These are phyloP conservation scores for Thelonectria olida DNA, from an alignment of 2,329 filamentous ascomycete genomes.

Conservation along the genomic window DNA sequence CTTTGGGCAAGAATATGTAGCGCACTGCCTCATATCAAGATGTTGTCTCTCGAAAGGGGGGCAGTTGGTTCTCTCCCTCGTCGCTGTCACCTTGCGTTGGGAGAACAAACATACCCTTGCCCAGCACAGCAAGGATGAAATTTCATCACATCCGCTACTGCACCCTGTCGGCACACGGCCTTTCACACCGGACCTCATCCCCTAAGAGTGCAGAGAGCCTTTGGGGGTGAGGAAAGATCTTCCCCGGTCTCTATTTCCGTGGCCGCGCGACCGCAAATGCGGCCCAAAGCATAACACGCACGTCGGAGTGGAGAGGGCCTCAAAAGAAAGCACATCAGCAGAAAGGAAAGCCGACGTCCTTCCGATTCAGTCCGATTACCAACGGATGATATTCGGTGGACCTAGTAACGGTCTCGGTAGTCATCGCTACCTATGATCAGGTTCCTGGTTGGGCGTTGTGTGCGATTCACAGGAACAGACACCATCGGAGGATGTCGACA, in stretches of 20 bases:
- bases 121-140: conserved; percentile 1
- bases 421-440: neutral
- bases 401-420: too few relatives aligned
- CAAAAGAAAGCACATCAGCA: neutral
- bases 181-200: conserved; percentile 11
- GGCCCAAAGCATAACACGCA: conserved; percentile 1
- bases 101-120: neutral
- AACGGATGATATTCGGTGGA: neutral
- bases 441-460: neutral
- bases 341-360: neutral
- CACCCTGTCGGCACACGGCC: conserved; percentile 4
- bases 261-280: conserved; percentile 13
- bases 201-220: conserved; percentile 8
- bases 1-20: too few relatives aligned
- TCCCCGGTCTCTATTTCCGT: neutral
- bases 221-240: neutral
- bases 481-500: neutral
- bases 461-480: neutral
- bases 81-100: neutral
- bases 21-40: too few relatives aligned
- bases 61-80: neutral
- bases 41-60: neutral
- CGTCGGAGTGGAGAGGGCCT: conserved; percentile 6
- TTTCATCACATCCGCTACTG: conserved; percentile 2
- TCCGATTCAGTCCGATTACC: neutral